Evolutionary conservation across 1,284 basidiomycete genomes (phyloP).

Genomic region (Cryptococcus hybrid): DNA sequence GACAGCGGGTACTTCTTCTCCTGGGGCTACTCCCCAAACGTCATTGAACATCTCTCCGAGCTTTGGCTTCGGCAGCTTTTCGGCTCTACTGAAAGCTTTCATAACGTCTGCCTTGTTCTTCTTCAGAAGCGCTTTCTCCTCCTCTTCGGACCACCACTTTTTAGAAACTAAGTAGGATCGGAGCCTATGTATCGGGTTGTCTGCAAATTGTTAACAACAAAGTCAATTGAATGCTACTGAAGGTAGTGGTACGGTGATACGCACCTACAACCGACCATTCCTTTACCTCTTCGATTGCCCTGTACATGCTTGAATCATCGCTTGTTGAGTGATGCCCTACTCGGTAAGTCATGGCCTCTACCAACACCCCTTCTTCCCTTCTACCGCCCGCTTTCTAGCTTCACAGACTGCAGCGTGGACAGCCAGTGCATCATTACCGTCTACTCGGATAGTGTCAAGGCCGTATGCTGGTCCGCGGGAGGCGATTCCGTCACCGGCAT

Average conservation of each 20-base stretch:
- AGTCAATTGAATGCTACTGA: not conserved
- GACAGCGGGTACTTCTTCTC: slow-evolving; percentile 78
- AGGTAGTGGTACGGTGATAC: not conserved
- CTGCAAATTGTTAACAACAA: slow-evolving; percentile 38
- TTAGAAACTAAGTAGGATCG: slow-evolving; percentile 73
- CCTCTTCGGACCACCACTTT: slow-evolving; percentile 80
- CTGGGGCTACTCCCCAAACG: slow-evolving; percentile 58
- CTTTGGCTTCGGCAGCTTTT: slow-evolving; percentile 66
- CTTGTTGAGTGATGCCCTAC: slow-evolving; percentile 95
- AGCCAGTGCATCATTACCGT: slow-evolving; percentile 90
- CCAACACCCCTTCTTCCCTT: slow-evolving; percentile 75
- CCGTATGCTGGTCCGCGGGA: slow-evolving; percentile 92
- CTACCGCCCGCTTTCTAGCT: slow-evolving; percentile 71
- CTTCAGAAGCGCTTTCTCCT: slow-evolving; percentile 71
- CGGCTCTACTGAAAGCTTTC: slow-evolving; percentile 72
- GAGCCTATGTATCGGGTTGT: slow-evolving; percentile 85
- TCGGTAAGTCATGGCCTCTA: slow-evolving; percentile 91
- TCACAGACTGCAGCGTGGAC: slow-evolving; percentile 78
- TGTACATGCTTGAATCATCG: slow-evolving; percentile 90
- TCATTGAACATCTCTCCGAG: slow-evolving; percentile 81
- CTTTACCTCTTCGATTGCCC: slow-evolving; percentile 78
- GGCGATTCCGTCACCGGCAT: slow-evolving; percentile 88
- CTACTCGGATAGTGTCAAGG: slow-evolving; percentile 83
- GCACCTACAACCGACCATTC: slow-evolving; percentile 69
- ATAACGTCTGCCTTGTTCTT: slow-evolving; percentile 71